A percentile compares a stretch with the other conserved stretches of the same genome.
These are phyloP conservation scores for Solanum ahanhuiri DNA, from an alignment of 257 asterid species.

Conservation along the genomic window DNA sequence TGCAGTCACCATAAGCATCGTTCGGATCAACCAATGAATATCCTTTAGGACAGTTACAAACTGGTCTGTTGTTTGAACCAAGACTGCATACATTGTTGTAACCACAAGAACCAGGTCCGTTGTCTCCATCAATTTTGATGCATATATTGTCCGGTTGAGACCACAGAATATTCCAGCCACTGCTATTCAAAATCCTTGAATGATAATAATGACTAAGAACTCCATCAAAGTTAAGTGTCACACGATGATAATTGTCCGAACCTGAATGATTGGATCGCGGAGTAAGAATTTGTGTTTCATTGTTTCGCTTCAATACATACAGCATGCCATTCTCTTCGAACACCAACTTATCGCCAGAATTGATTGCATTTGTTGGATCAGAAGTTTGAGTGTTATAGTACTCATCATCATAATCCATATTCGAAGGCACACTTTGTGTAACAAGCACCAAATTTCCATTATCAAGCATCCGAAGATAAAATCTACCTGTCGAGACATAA, in stretches of 20 bases:
- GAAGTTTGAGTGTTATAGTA: slow-evolving; percentile 29
- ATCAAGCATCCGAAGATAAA: slow-evolving; percentile 19
- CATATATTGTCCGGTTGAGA: no score
- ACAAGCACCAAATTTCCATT: slow-evolving; percentile 24
- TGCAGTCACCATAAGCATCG: slow-evolving; percentile 20
- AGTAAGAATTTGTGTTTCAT: no score
- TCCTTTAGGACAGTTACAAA: slow-evolving; percentile 22
- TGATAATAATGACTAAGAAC: no score
- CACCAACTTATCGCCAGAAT: slow-evolving; percentile 19
- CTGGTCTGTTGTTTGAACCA: slow-evolving; percentile 11
- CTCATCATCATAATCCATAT: slow-evolving; percentile 14
- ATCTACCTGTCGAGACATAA: slow-evolving; percentile 18
- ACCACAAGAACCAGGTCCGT: no score
- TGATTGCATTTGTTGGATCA: background rate
- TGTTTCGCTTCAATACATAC: background rate
- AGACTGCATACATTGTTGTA: slow-evolving; percentile 16
- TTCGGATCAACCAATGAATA: slow-evolving; percentile 20
- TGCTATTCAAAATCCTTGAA: no score
- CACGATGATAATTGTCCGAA: no score
- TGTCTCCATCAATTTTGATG: no score
- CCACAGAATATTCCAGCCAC: no score
- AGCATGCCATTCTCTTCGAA: slow-evolving; percentile 18
- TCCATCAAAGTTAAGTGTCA: no score
- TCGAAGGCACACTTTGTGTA: slow-evolving; percentile 12
- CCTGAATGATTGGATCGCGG: no score